phyloP scores from a whole-genome alignment of 2,329 filamentous ascomycete genomes.

The Epichloe typhina region DNA sequence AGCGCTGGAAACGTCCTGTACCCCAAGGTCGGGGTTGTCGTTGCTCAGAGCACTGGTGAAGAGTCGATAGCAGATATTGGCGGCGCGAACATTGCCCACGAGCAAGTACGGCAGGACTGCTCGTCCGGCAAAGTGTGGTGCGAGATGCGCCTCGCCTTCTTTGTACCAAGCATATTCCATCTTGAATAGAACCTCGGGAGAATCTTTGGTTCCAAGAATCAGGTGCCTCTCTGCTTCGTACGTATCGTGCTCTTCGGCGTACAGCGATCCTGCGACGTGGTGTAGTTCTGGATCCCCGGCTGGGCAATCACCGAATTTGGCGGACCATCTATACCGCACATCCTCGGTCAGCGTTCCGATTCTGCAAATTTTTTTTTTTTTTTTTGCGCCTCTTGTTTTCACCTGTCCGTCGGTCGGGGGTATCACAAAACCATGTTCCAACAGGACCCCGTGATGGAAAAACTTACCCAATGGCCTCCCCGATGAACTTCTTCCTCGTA shows the following conservation, averaged over 20 bases:
- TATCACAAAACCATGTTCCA: neutral
- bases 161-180: constrained; percentile 93
- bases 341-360: constrained; percentile 4
- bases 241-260: constrained; percentile 82
- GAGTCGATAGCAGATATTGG: constrained; percentile 66
- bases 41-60: constrained; percentile 29
- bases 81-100: constrained; percentile 78
- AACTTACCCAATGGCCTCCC: constrained; percentile 63
- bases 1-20: constrained; percentile 68
- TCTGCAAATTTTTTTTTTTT: neutral
- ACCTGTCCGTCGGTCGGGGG: too few relatives aligned
- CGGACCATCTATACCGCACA: constrained; percentile 52
- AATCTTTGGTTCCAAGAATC: constrained; percentile 77
- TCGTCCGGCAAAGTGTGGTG: constrained; percentile 72
- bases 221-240: constrained; percentile 92
- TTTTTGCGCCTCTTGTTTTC: neutral
- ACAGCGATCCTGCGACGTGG: constrained; percentile 76
- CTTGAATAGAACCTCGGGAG: constrained; percentile 62
- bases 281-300: constrained; percentile 90
- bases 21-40: constrained; percentile 42
- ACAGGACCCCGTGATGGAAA: constrained; percentile 5
- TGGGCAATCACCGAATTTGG: constrained; percentile 72
- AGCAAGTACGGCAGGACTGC: constrained; percentile 85
- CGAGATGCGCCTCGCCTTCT: constrained; percentile 76
- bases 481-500: constrained; percentile 83